Evolutionary conservation across 495 filamentous ascomycete genomes (phyloP), one percentile per base, ranked within the genome.

Genomic region (Tuber indicum): DNA sequence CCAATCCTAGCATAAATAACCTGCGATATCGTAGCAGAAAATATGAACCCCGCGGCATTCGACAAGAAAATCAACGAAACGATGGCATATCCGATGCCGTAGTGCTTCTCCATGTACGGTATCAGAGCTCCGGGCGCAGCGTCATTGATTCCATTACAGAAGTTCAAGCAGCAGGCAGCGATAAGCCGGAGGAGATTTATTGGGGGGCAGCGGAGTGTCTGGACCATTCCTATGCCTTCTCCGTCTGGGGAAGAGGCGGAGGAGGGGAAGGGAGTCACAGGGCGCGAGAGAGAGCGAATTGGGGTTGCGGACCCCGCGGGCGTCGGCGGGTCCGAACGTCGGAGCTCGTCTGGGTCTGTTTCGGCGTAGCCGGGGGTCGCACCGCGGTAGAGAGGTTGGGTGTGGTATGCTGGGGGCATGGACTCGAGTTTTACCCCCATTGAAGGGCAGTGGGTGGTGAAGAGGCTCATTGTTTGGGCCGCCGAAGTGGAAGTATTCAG

Each of bases 11-110:
- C 84, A 47, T 87, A 84, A 42, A 88, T 80, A 69, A 83, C 85
- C 80, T 91, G 88, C 39, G 89, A 88, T 77, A 91, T 85, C 23
- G 90, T 88, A 2, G 92, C 92, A 16, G 91, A 91, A 72, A 87
- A 82, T 81, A 96, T 90, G 84, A 94, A 96, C 21, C 93, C 93
- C 19, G 91, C 74, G 0, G 93, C 93, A 77, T 92, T 92, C 49
- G 91, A 87, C 36, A 97, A 88, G 87, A 94, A 96, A 80, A 97
- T 91, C 12, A 94, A 84, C 17, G 92, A 93, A 41, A 94, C 90
- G 39, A 92, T 81, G 9, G 91, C 89, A 77, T 94, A 94, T 73
- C 89, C 90, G 72, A 94, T 92, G 72, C 85, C 74, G 81, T 94
- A 95, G 77, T 83, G 87, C 87, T 81, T 84, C 78, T 88, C 86